Percentiles rank a stretch among this genome's conserved stretches.
phyloP scores from a whole-genome alignment of 2,329 filamentous ascomycete species.

The Fusarium irregulare region DNA sequence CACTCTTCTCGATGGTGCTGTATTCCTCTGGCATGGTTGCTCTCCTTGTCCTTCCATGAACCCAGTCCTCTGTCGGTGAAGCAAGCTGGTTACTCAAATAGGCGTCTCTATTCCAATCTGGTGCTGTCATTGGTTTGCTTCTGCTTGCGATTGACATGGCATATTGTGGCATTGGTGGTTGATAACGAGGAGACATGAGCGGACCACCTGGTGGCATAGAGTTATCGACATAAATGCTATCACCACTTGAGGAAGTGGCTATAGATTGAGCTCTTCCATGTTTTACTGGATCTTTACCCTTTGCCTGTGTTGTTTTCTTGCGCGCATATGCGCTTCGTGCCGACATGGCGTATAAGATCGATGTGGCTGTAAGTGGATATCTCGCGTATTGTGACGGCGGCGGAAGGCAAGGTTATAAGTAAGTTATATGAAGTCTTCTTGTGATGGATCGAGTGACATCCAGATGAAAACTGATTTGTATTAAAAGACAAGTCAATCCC shows the following conservation, averaged over 20 bases:
- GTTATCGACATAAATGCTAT: conserved; percentile 55
- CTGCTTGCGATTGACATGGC: conserved; percentile 5
- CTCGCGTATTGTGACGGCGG: neutral
- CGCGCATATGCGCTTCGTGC: conserved; percentile 68
- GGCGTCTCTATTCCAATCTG: conserved; percentile 35
- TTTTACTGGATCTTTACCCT: conserved; percentile 46
- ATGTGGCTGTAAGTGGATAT: neutral
- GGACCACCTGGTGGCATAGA: conserved; percentile 51
- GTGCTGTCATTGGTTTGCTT: conserved; percentile 24
- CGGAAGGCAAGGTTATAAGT: neutral
- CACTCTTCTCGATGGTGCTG: conserved; percentile 66
- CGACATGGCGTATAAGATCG: conserved; percentile 57
- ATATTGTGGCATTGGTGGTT: conserved; percentile 43
- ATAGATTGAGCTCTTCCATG: conserved; percentile 52
- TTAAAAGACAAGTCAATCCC: neutral
- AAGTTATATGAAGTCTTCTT: neutral
- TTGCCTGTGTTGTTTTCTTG: conserved; percentile 67
- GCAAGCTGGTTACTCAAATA: conserved; percentile 46
- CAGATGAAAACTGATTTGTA: neutral
- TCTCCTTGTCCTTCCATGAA: conserved; percentile 57
- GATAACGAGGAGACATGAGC: conserved; percentile 57
- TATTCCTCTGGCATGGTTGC: conserved; percentile 60
- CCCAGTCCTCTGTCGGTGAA: conserved; percentile 53
- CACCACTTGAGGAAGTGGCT: conserved; percentile 53
- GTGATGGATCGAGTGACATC: neutral